Percentiles rank a stretch among this genome's conserved stretches.
Evolutionary conservation across 768 basidiomycete genomes (phyloP).

Genomic region (Lactarius akahatsu): DNA sequence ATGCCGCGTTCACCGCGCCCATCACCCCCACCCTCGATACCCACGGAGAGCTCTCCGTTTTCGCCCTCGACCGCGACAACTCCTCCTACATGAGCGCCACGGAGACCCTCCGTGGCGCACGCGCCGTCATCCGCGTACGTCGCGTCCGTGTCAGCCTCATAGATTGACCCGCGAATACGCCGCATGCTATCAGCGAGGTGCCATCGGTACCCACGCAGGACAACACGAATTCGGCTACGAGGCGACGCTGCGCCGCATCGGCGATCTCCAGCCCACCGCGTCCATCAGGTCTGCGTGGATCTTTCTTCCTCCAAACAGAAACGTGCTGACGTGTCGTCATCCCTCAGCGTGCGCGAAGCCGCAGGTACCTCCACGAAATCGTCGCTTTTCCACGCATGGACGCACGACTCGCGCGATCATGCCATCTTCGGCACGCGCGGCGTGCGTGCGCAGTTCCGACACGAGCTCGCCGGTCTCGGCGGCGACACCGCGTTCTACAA

Average conservation of each 20-base stretch:
- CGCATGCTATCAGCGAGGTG: conserved; percentile 14
- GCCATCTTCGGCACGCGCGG: conserved; percentile 62
- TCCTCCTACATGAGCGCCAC: conserved; percentile 70
- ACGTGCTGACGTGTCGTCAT: neutral
- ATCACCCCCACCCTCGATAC: conserved; percentile 61
- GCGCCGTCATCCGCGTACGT: conserved; percentile 74
- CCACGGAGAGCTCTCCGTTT: conserved; percentile 66
- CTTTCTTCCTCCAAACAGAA: neutral
- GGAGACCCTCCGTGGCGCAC: conserved; percentile 63
- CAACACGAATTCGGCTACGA: conserved; percentile 86
- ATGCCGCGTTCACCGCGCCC: conserved; percentile 64
- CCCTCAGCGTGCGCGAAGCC: conserved; percentile 71
- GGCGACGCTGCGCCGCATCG: conserved; percentile 72
- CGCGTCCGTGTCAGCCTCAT: conserved; percentile 25
- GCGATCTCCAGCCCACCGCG: conserved; percentile 67
- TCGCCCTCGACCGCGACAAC: conserved; percentile 78
- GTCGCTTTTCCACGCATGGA: conserved; percentile 73
- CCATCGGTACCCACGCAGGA: conserved; percentile 34
- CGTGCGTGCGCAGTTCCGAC: conserved; percentile 56
- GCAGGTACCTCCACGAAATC: conserved; percentile 84
- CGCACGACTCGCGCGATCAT: conserved; percentile 75
- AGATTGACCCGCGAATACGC: conserved; percentile 17
- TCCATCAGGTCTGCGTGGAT: conserved; percentile 66
- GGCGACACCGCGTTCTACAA: conserved; percentile 81
- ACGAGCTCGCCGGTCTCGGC: conserved; percentile 77